These are phyloP conservation scores for Lindgomyces ingoldianus DNA, from an alignment of 495 filamentous ascomycete genomes.

Conservation along the genomic window DNA sequence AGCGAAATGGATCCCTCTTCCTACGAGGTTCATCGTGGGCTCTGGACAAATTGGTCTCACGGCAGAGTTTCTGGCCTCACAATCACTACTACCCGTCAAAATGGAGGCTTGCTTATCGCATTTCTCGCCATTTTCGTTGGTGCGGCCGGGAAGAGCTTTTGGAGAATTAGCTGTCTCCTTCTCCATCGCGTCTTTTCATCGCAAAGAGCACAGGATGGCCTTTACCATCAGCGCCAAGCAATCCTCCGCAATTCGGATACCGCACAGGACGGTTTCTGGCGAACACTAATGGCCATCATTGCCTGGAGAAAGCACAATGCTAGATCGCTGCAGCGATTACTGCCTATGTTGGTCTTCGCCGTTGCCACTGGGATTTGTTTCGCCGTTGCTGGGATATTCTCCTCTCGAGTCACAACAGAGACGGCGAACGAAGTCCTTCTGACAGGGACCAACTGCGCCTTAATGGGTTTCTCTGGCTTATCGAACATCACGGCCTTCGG, in stretches of 20 bases:
- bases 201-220: constrained; percentile 14
- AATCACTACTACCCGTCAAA: constrained; percentile 42
- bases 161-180: constrained; percentile 46
- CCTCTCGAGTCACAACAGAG: constrained; percentile 19
- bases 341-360: constrained; percentile 41
- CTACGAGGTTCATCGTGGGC: constrained; percentile 36
- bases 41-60: constrained; percentile 51
- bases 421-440: constrained; percentile 30
- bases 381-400: constrained; percentile 40
- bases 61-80: constrained; percentile 47
- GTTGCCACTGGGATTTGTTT: constrained; percentile 41
- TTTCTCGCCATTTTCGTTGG: constrained; percentile 49
- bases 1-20: not conserved
- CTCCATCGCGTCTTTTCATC: constrained; percentile 42
- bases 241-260: constrained; percentile 43
- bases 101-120: constrained; percentile 48
- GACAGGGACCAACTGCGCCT: constrained; percentile 8
- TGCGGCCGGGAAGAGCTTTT: constrained; percentile 43
- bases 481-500: not conserved
- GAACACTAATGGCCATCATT: constrained; percentile 7
- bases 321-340: constrained; percentile 28
- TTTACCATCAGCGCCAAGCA: constrained; percentile 45
- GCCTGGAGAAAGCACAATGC: too few relatives aligned
- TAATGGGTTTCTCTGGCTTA: not conserved
- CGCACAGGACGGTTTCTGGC: constrained; percentile 41